Evolutionary conservation across 345 rosid species (phyloP).

Genomic region (Erucastrum elatum): DNA sequence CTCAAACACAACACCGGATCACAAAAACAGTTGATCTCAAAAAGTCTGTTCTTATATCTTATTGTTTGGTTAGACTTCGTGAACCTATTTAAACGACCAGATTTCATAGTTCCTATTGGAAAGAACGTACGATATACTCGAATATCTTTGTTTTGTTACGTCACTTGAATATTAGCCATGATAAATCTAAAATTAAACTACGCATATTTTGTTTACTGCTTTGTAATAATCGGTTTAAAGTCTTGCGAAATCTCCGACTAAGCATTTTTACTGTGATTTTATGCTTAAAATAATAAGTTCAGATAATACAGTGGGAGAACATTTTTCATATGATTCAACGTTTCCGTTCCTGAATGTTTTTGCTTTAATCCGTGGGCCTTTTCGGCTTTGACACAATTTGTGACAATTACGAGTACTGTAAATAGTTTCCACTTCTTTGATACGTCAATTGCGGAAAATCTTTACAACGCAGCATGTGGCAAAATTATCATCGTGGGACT

Average conservation of each 20-base stretch:
- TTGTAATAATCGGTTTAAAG: not conserved
- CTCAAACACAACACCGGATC: too few relatives aligned
- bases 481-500: not conserved
- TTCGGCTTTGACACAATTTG: not conserved
- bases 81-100: too few relatives aligned
- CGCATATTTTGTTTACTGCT: too few relatives aligned
- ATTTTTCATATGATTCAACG: not conserved
- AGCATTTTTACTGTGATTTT: not conserved
- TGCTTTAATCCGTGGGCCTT: not conserved
- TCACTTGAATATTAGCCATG: too few relatives aligned
- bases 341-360: not conserved
- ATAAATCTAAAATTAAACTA: too few relatives aligned
- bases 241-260: too few relatives aligned
- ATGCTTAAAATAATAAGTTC: not conserved
- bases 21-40: too few relatives aligned
- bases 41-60: too few relatives aligned
- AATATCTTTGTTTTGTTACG: too few relatives aligned
- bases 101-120: too few relatives aligned
- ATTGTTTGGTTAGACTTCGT: too few relatives aligned
- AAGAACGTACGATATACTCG: too few relatives aligned
- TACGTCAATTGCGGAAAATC: not conserved
- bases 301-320: not conserved
- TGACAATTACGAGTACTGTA: not conserved
- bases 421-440: not conserved
- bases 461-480: not conserved